Evolutionary conservation across 345 rosid species (phyloP), one percentile per base, ranked within the genome.

Genomic region (Viola odorata): DNA sequence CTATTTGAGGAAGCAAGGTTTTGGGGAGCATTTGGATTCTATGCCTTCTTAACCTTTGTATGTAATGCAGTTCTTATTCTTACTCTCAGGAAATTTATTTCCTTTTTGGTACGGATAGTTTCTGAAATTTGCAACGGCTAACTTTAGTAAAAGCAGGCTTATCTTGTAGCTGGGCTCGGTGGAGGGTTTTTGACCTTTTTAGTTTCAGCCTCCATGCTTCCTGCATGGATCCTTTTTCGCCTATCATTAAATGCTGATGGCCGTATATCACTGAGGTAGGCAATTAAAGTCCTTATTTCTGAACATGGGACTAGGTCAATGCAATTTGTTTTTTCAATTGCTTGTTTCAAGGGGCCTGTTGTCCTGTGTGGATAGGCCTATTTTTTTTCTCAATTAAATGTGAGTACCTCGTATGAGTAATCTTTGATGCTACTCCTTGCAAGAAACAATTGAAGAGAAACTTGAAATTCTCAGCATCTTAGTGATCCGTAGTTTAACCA

Each of bases 1-100:
- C 60, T 77, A 59, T 83, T 81, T 48, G 78, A 83, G 75, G 89
- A 90, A 77, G 94, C 91, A 60, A 77, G 96, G 77, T 94, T 90
- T 81, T 94, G 99, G 97, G 99, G 99, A 78, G 92, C 99, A 62
- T 85, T 86, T 77, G 97, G 95, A 16, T 80, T 85, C 65, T 88
- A 86, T 74, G 85, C 96, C 64, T 60, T 64, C 58, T 36, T 82
- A 14, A 88, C 96, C 63, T 72, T 79, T 88, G 97, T 94, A 88
- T 59, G 84, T 57, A 38, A 41, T 57, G 51, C 5, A 36, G 32
- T 12, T 17, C 10, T 8, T 49, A n/a, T 53, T 47, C 54, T 48
- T 60, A 36, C 48, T 60, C 32, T 0, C 37, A 50, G 41, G 4
- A 40, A 47, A 41, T 44, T 17, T 5, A 0, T 14, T 12, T 50